Base-by-base conservation (phyloP, 2,329 filamentous ascomycete genomes). In the Penicillium glabrum region DNA sequence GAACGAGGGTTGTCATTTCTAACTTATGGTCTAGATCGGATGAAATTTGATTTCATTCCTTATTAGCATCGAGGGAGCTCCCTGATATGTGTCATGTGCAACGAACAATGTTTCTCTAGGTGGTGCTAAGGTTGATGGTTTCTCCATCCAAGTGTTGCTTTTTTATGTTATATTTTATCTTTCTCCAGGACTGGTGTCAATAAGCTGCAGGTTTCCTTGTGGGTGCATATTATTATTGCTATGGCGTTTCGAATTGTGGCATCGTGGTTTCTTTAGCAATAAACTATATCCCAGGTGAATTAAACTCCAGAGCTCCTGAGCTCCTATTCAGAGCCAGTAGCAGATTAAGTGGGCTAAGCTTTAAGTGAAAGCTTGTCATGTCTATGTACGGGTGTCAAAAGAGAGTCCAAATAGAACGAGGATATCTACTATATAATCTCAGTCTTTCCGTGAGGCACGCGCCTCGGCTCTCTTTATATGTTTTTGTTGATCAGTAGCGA, bases 21-120 rank as follows among this genome's bases (percentile, higher is more conserved):
- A 58, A 61, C 50, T 48, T 26, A 46, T 46, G 9, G 1, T 27
- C 3, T 27, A 73, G 71, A 72, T 60, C 71, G 71, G 11, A 72
- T 73, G 71, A 64, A 61, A 27, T 70, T 71, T 39, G 67, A 69
- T 51, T 69, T 69, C 39, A 69, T 69, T 35, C 67, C 67, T 29
- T 69, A 69, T 51, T 69, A 53, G 35, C 9, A 10, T 33, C 11
- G 14, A 37, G 41, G 29, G 6, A 31, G 3, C 14, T 31, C 23
- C 13, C n/a, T 33, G 27, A 45, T 48, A 60, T 61, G 45, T 48
- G 47, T 65, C 26, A 61, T 55, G 59, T 56, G 60, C 53, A 51
- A 65, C 51, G 59, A 66, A 47, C 52, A 51, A 61, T 52, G 59
- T 29, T 55, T 53, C 48, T 46, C 14, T 49, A 49, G 19, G 19